Percentiles rank a stretch among this genome's conserved stretches.
These are phyloP conservation scores for Mesotaenium endlicherianum DNA, from an alignment of 139 green algal genomes.

Conservation along the genomic window DNA sequence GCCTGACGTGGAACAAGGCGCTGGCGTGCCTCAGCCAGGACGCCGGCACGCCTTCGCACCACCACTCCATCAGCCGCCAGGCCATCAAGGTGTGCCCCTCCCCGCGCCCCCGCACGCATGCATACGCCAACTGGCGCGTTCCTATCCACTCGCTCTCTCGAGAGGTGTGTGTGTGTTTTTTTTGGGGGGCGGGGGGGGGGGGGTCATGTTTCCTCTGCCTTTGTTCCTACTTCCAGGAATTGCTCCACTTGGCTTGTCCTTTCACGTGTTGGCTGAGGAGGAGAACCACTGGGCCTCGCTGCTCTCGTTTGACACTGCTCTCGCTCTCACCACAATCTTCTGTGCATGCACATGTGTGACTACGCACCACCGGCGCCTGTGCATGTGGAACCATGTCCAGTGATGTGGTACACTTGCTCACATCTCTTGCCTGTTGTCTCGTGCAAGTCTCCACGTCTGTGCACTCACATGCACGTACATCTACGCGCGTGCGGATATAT, in stretches of 20 bases:
- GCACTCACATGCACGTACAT: no score
- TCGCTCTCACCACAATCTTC: no score
- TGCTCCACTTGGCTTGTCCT: background rate
- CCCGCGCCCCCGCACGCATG: no score
- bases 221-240: background rate
- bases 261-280: background rate
- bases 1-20: slow-evolving; percentile 14
- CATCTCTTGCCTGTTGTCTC: no score
- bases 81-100: background rate
- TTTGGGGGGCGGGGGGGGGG: no score
- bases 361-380: background rate
- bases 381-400: background rate
- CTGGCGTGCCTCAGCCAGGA: background rate
- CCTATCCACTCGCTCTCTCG: no score
- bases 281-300: background rate
- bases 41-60: background rate
- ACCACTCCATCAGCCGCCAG: background rate
- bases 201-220: background rate
- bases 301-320: background rate
- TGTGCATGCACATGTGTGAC: background rate
- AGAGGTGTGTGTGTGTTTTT: no score
- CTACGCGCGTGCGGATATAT: no score
- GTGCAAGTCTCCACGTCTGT: no score
- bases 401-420: no score
- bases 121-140: no score